These are phyloP conservation scores for Taphrina betulina DNA, from an alignment of 1,139 yeast genomes.

Conservation along the genomic window DNA sequence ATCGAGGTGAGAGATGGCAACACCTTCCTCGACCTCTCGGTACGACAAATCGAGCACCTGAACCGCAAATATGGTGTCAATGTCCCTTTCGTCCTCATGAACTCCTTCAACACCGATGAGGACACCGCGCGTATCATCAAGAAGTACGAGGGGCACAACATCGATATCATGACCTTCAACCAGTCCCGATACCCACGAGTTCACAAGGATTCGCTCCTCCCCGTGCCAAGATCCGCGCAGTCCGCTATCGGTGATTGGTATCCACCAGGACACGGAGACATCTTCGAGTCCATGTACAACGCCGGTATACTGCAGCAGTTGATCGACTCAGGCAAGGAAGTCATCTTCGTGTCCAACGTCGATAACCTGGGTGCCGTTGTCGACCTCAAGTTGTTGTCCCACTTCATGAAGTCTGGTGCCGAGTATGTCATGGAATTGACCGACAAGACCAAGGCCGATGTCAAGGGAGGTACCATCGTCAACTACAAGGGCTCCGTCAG, in stretches of 20 bases:
- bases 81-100: slow-evolving; percentile 95
- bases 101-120: slow-evolving; percentile 94
- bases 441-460: slow-evolving; percentile 98
- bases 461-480: slow-evolving; percentile 97
- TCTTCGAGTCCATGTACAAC: slow-evolving; percentile 83
- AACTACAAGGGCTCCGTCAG: slow-evolving; percentile 94
- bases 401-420: slow-evolving; percentile 86
- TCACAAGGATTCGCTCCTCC: slow-evolving; percentile 87
- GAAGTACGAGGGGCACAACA: slow-evolving; percentile 95
- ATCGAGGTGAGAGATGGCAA: slow-evolving; percentile 98
- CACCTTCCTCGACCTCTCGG: slow-evolving; percentile 90
- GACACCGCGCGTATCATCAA: slow-evolving; percentile 94
- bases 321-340: slow-evolving; percentile 90
- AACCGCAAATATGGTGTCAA: slow-evolving; percentile 88
- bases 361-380: slow-evolving; percentile 98
- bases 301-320: slow-evolving; percentile 91
- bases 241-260: slow-evolving; percentile 88
- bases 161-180: slow-evolving; percentile 91
- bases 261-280: slow-evolving; percentile 99
- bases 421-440: slow-evolving; percentile 98
- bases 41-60: slow-evolving; percentile 93
- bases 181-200: slow-evolving; percentile 97
- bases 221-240: slow-evolving; percentile 77
- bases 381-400: slow-evolving; percentile 83
- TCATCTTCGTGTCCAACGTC: slow-evolving; percentile 93